Conservation (phyloP, 108 stramenopile genomes). For the Stephanodiscus triporus region DNA sequence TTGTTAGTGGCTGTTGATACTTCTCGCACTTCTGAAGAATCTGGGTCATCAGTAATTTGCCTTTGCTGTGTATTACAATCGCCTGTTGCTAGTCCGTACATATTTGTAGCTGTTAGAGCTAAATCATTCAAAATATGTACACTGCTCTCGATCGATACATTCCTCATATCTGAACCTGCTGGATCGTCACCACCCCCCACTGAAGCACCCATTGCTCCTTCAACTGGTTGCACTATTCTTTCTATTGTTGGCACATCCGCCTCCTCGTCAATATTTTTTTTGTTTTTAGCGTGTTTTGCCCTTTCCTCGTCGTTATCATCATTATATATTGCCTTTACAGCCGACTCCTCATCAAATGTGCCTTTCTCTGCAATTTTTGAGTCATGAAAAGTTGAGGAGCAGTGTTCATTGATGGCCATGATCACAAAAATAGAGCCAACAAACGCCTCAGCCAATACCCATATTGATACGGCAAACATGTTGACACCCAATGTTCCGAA, state of each 20-base stretch:
- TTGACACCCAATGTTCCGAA: conserved; percentile 30
- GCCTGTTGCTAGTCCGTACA: not conserved
- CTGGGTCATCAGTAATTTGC: not conserved
- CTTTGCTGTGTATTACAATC: not conserved
- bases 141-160: not conserved
- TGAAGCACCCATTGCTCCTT: not conserved
- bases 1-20: not conserved
- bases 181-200: not conserved
- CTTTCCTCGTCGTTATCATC: not conserved
- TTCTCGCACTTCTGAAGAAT: not conserved
- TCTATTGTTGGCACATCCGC: not conserved
- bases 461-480: conserved; percentile 32
- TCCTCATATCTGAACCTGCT: not conserved
- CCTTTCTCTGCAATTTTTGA: not conserved
- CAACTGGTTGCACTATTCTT: not conserved
- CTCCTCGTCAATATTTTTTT: not conserved
- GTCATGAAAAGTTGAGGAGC: not conserved
- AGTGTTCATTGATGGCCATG: conserved; percentile 14
- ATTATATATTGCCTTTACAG: conserved; percentile 6
- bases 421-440: conserved; percentile 32
- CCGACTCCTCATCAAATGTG: not conserved
- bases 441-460: conserved; percentile 24
- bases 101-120: not conserved
- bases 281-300: not conserved
- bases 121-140: not conserved